phyloP scores from a whole-genome alignment of 1,284 basidiomycete species.

The Fomes fomentarius region DNA sequence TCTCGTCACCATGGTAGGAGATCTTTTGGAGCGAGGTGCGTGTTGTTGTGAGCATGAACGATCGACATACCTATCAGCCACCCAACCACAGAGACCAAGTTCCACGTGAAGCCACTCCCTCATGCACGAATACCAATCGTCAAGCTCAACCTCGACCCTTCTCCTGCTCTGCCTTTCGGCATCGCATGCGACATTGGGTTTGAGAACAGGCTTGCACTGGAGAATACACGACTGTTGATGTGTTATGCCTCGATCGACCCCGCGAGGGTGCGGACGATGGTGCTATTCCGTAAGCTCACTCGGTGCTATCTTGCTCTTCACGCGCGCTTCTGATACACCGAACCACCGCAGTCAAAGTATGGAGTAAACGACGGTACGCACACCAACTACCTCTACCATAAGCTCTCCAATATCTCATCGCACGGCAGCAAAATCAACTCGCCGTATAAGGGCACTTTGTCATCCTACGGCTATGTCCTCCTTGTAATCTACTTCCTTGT shows the following conservation, averaged over 20 bases:
- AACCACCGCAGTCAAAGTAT: constrained; percentile 84
- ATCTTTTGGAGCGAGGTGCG: constrained; percentile 89
- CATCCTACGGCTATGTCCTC: constrained; percentile 97
- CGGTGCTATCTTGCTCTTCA: not conserved
- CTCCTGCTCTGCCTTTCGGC: constrained; percentile 85
- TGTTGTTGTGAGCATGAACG: constrained; percentile 4
- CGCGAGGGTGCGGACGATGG: constrained; percentile 89
- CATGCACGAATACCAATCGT: constrained; percentile 99
- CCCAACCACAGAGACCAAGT: constrained; percentile 82
- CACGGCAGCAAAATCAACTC: constrained; percentile 90
- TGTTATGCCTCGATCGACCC: constrained; percentile 99
- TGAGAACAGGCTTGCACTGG: constrained; percentile 94
- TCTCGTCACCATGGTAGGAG: constrained; percentile 92
- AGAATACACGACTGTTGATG: constrained; percentile 95
- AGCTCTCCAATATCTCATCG: not conserved
- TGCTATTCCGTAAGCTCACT: constrained; percentile 84
- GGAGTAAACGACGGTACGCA: constrained; percentile 90
- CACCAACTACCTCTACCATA: not conserved
- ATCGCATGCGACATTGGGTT: constrained; percentile 99
- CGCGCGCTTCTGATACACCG: not conserved
- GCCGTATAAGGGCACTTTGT: constrained; percentile 94
- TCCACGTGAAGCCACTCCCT: constrained; percentile 94
- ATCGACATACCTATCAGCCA: constrained; percentile 7
- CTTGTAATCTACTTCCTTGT: constrained; percentile 97
- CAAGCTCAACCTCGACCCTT: constrained; percentile 92